Conservation (phyloP, 768 basidiomycete genomes). For the Mycena galericulata region DNA sequence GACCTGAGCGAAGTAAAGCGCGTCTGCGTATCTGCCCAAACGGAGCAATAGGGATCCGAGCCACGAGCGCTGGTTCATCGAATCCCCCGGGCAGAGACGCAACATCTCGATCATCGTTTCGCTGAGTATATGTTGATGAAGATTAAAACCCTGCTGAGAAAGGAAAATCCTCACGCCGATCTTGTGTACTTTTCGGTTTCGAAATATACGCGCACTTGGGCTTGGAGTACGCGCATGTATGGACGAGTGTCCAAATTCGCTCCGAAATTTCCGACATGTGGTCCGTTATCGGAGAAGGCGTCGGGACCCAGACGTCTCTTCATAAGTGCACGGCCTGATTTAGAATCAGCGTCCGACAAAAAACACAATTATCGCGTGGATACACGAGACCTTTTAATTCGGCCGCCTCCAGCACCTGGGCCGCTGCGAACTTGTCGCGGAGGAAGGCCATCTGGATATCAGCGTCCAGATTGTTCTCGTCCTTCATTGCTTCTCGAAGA, state of each 20-base stretch:
- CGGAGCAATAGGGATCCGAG: constrained; percentile 34
- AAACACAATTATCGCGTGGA: background rate
- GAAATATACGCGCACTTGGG: constrained; percentile 51
- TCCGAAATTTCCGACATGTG: constrained; percentile 52
- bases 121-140: too few species aligned
- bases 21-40: constrained; percentile 12
- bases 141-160: background rate
- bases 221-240: constrained; percentile 59
- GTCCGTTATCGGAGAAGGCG: constrained; percentile 51
- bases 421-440: constrained; percentile 32
- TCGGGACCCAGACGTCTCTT: constrained; percentile 44
- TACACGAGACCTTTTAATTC: constrained; percentile 33
- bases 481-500: constrained; percentile 54
- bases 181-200: constrained; percentile 47
- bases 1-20: constrained; percentile 22
- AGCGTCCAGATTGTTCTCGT: constrained; percentile 55
- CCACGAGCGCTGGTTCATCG: constrained; percentile 47
- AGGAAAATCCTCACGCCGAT: constrained; percentile 43
- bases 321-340: constrained; percentile 46
- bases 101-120: constrained; percentile 48
- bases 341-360: too few species aligned
- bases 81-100: constrained; percentile 49
- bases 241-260: constrained; percentile 53
- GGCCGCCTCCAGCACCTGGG: constrained; percentile 43
- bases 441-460: constrained; percentile 51